Evolutionary conservation across 345 rosid species (phyloP).

Genomic region (Microcos paniculata): DNA sequence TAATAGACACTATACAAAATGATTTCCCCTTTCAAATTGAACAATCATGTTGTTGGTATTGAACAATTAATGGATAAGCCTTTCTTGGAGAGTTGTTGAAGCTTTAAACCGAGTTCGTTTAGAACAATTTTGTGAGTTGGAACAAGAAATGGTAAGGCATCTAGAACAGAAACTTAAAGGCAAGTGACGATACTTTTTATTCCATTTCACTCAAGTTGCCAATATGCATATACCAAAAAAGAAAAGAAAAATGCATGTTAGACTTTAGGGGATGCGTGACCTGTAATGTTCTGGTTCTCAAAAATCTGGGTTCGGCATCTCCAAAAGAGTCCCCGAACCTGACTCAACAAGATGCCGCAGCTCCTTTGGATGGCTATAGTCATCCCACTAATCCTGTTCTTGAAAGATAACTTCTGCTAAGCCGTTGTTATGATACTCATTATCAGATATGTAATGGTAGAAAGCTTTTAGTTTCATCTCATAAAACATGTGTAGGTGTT

Average conservation of each 20-base stretch:
- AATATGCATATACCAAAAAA: not conserved
- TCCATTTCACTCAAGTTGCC: not conserved
- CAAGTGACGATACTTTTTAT: not conserved
- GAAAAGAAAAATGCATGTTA: conserved; percentile 2
- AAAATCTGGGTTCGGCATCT: conserved; percentile 54
- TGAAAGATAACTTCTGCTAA: too few relatives aligned
- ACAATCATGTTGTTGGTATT: too few relatives aligned
- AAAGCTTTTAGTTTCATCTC: too few relatives aligned
- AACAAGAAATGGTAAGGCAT: not conserved
- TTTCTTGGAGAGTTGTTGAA: too few relatives aligned
- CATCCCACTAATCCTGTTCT: conserved; percentile 62
- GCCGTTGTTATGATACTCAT: too few relatives aligned
- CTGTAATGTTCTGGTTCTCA: conserved; percentile 15
- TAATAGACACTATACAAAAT: too few relatives aligned
- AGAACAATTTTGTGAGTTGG: not conserved
- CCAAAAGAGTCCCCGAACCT: conserved; percentile 31
- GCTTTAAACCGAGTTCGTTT: not conserved
- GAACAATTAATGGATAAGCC: too few relatives aligned
- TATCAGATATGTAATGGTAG: too few relatives aligned
- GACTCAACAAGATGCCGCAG: conserved; percentile 40
- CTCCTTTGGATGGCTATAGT: conserved; percentile 62
- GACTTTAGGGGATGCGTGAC: conserved; percentile 13
- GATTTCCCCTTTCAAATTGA: too few relatives aligned
- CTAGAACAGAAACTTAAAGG: not conserved
- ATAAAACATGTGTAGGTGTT: too few relatives aligned